These are phyloP conservation scores for Sporothrix brasiliensis DNA, from an alignment of 2,329 filamentous ascomycete species.

Conservation along the genomic window DNA sequence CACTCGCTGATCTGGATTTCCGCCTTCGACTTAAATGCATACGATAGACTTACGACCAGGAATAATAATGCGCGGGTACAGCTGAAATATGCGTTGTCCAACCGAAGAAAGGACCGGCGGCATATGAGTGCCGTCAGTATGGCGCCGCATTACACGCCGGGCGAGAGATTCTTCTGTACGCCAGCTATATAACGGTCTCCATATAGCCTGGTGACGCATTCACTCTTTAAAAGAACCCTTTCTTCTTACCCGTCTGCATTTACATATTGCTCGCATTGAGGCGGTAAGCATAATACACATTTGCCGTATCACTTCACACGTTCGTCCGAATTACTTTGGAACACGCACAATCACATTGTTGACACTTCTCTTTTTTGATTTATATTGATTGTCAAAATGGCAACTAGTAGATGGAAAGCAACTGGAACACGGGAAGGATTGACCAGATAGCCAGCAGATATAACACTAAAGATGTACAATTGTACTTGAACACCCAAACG, in stretches of 20 bases:
- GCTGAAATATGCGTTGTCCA: not conserved
- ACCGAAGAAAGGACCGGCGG: not conserved
- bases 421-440: not conserved
- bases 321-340: not conserved
- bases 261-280: not conserved
- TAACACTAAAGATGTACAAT: not conserved
- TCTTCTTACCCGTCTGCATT: not conserved
- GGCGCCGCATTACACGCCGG: not conserved
- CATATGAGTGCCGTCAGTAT: slow-evolving; percentile 11
- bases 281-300: not conserved
- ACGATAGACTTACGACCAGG: not conserved
- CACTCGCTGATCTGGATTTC: not conserved
- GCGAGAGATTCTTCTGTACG: not conserved
- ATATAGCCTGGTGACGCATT: slow-evolving; percentile 13
- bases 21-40: slow-evolving; percentile 3
- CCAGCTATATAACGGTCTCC: not conserved
- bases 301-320: not conserved
- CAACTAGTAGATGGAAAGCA: not conserved
- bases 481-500: not conserved
- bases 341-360: not conserved
- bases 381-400: slow-evolving; percentile 1
- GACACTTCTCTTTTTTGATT: not conserved
- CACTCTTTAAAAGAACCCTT: not conserved
- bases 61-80: not conserved
- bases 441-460: not conserved